Percentiles rank a stretch among this genome's conserved stretches.
These are phyloP conservation scores for Pyrus bretschneideri DNA, from an alignment of 306 rosid genomes.

Conservation along the genomic window DNA sequence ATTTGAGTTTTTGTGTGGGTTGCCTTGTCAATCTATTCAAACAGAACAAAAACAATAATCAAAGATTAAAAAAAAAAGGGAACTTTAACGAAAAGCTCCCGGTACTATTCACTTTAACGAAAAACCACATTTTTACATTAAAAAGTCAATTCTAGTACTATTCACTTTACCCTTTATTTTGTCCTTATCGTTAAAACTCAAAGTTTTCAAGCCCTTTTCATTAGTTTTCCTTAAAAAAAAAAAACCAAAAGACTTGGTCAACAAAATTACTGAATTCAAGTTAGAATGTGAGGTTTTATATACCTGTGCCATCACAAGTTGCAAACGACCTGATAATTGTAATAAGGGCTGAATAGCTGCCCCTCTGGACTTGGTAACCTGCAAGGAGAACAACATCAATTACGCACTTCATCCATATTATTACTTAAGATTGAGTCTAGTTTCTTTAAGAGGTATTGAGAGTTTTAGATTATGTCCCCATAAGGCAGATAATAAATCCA, in stretches of 20 bases:
- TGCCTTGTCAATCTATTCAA: conserved; percentile 64
- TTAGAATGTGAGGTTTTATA: conserved; percentile 5
- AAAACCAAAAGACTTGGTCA: conserved; percentile 13
- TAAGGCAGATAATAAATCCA: neutral
- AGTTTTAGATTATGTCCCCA: neutral
- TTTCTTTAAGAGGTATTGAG: neutral
- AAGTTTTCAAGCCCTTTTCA: too few species aligned
- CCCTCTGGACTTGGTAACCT: conserved; percentile 64
- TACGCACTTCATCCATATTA: neutral
- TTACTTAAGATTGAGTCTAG: neutral
- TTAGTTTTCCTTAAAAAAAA: neutral
- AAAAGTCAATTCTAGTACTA: too few species aligned
- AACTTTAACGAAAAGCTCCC: too few species aligned
- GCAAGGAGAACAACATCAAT: conserved; percentile 13
- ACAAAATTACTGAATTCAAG: neutral
- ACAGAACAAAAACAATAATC: conserved; percentile 1
- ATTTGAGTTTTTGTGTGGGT: conserved; percentile 30
- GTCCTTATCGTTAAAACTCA: too few species aligned
- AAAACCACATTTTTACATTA: too few species aligned
- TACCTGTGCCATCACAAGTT: conserved; percentile 80
- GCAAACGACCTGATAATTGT: conserved; percentile 80
- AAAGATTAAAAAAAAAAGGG: neutral
- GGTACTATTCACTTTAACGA: too few species aligned
- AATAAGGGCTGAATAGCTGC: conserved; percentile 53
- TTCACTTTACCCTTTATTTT: too few species aligned